Conservation (phyloP, 805 yeast species). For the Metschnikowia aberdeeniae region DNA sequence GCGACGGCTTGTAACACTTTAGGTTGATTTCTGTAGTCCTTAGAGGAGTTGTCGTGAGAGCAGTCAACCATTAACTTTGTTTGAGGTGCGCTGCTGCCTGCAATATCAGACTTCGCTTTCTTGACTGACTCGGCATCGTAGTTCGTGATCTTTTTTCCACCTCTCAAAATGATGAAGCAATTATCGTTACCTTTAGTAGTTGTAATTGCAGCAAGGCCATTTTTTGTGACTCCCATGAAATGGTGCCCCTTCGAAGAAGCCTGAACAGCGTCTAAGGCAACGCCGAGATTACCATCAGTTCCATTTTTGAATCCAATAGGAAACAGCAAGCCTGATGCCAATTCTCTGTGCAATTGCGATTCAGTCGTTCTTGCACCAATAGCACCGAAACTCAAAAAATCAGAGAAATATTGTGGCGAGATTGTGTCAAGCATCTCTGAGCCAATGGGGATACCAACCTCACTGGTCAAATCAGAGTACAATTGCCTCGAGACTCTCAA, state of each 20-base stretch:
- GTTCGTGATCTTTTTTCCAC: constrained; percentile 92
- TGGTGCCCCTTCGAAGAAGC: constrained; percentile 94
- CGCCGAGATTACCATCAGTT: constrained; percentile 93
- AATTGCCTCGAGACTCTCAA: constrained; percentile 82
- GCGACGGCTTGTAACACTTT: constrained; percentile 74
- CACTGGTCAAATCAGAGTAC: constrained; percentile 76
- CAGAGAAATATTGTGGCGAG: constrained; percentile 92
- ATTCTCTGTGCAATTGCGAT: constrained; percentile 94
- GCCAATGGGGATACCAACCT: constrained; percentile 73
- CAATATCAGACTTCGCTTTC: constrained; percentile 46
- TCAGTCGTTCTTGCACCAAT: constrained; percentile 99
- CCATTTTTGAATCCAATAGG: constrained; percentile 99
- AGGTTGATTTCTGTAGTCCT: constrained; percentile 91
- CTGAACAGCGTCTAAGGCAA: constrained; percentile 89
- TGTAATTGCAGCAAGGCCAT: constrained; percentile 93
- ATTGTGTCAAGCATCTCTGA: constrained; percentile 98
- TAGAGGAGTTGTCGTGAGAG: constrained; percentile 93
- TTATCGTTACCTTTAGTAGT: constrained; percentile 92
- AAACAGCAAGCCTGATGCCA: constrained; percentile 95
- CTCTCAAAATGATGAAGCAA: constrained; percentile 88
- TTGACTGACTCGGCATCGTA: constrained; percentile 72
- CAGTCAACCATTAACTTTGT: constrained; percentile 84
- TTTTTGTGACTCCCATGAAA: constrained; percentile 91
- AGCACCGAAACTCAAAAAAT: constrained; percentile 93
- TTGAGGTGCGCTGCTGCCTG: constrained; percentile 49